Conservation (phyloP, 2,329 filamentous ascomycete species). For the Macrophomina tecta region DNA sequence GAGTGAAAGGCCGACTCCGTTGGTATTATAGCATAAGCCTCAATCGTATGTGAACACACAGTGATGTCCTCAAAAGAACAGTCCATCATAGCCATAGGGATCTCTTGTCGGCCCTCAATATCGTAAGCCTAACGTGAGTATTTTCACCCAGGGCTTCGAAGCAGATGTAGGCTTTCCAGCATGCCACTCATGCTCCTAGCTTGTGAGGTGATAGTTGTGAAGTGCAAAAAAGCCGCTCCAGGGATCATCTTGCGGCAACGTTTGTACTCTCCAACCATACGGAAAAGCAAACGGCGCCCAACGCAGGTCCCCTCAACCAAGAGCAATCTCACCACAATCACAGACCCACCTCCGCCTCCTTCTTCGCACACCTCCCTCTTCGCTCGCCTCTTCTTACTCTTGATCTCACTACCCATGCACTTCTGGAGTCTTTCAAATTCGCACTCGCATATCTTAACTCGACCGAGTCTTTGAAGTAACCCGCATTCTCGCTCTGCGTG, state of each 20-base stretch:
- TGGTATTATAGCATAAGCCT: too few relatives aligned
- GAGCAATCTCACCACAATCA: not conserved
- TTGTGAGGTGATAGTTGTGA: too few relatives aligned
- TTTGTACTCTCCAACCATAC: not conserved
- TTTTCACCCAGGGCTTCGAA: too few relatives aligned
- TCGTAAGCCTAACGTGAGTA: too few relatives aligned
- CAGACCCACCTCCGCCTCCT: too few relatives aligned
- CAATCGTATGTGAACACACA: too few relatives aligned
- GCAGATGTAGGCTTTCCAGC: too few relatives aligned
- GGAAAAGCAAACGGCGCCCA: not conserved
- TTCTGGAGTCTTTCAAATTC: slow-evolving; percentile 2
- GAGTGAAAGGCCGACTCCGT: too few relatives aligned
- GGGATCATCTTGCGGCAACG: slow-evolving; percentile 15
- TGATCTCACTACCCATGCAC: not conserved
- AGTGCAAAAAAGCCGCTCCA: not conserved
- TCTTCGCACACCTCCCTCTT: not conserved
- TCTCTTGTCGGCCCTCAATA: too few relatives aligned
- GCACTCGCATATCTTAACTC: not conserved
- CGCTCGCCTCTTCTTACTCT: not conserved
- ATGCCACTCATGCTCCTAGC: too few relatives aligned
- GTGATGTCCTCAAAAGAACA: too few relatives aligned
- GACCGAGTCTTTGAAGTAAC: slow-evolving; percentile 1
- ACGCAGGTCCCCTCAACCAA: not conserved
- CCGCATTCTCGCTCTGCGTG: slow-evolving; percentile 5
- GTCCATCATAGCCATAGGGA: too few relatives aligned